Percentiles rank a stretch among this genome's conserved stretches.
Conservation (phyloP, 2,329 filamentous ascomycete genomes). For the Stagonosporopsis vannaccii region DNA sequence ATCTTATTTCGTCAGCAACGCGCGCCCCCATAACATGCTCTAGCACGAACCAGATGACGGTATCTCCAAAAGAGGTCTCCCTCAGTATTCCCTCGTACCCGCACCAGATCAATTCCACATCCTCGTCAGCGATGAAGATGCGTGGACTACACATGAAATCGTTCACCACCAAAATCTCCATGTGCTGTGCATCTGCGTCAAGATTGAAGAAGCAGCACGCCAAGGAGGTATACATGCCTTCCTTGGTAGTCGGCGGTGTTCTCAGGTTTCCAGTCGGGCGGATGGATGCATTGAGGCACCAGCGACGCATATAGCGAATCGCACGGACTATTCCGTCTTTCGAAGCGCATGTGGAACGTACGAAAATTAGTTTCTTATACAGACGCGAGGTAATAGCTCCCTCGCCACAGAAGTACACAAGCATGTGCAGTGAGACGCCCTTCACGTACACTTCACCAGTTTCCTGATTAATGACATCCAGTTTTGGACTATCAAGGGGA, state of each 20-base stretch:
- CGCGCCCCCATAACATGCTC: not conserved
- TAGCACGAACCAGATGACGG: constrained; percentile 7
- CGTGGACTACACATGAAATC: not conserved
- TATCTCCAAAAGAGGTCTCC: constrained; percentile 4
- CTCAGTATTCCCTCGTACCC: not conserved
- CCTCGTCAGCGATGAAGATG: not conserved
- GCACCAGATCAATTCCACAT: constrained; percentile 13
- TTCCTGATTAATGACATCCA: not conserved
- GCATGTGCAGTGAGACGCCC: not conserved
- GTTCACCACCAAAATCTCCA: not conserved
- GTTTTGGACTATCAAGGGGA: not conserved
- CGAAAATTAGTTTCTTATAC: not conserved
- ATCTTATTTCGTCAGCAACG: constrained; percentile 12
- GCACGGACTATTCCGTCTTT: constrained; percentile 1
- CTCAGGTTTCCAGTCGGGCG: not conserved
- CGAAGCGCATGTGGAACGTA: not conserved
- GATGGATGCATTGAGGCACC: not conserved
- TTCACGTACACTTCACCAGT: not conserved
- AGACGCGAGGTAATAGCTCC: not conserved
- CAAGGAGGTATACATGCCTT: constrained; percentile 5
- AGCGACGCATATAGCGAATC: constrained; percentile 15
- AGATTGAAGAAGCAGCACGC: constrained; percentile 11
- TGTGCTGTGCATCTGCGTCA: constrained; percentile 3
- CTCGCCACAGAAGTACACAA: not conserved
- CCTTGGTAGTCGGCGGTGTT: constrained; percentile 8